Conservation (phyloP, 768 basidiomycete species). For the Mycena amicta region DNA sequence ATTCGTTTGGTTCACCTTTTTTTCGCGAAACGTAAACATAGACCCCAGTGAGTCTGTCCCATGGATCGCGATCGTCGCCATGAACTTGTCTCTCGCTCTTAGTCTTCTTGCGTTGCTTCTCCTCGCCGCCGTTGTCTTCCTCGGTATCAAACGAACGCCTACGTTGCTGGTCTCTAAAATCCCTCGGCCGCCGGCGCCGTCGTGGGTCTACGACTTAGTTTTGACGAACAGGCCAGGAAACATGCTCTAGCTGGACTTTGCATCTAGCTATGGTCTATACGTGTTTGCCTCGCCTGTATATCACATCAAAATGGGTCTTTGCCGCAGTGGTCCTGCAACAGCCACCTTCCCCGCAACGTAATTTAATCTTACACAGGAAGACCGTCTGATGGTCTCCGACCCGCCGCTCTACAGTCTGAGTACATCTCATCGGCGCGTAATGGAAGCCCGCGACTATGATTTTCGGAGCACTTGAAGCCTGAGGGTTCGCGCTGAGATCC, state of each 20-base stretch:
- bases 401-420: slow-evolving; percentile 13
- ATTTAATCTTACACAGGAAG: slow-evolving; percentile 3
- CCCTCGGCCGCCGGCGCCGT: slow-evolving; percentile 12
- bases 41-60: not conserved
- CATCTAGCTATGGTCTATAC: slow-evolving; percentile 10
- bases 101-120: not conserved
- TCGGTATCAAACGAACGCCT: not conserved
- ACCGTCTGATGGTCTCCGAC: slow-evolving; percentile 15
- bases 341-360: too few species aligned
- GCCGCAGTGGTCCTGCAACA: not conserved
- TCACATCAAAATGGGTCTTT: slow-evolving; percentile 15
- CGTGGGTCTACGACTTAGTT: slow-evolving; percentile 15
- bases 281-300: slow-evolving; percentile 18
- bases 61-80: not conserved
- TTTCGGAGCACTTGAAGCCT: too few species aligned
- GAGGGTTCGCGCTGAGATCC: too few species aligned
- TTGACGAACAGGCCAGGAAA: slow-evolving; percentile 9
- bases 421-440: slow-evolving; percentile 11
- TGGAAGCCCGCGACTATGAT: slow-evolving; percentile 11
- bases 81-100: not conserved
- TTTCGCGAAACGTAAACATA: not conserved
- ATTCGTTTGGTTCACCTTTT: not conserved
- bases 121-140: not conserved
- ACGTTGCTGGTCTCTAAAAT: not conserved
- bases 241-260: slow-evolving; percentile 14